Base-by-base conservation (phyloP, 1,284 basidiomycete species). In the Ceratobasidium sp. region DNA sequence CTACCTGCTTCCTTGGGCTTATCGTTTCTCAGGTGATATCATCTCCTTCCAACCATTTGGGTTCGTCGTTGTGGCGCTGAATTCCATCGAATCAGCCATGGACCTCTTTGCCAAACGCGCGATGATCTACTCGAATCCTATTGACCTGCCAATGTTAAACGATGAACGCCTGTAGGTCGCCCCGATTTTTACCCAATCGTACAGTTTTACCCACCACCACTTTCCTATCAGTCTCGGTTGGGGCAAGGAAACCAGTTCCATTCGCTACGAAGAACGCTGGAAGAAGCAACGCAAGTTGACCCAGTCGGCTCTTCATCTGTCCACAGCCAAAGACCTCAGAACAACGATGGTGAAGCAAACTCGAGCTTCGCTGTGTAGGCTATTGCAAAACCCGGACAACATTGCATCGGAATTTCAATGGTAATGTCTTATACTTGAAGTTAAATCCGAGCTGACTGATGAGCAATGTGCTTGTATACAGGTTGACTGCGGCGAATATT, bases 31-130 rank as follows among this genome's bases (percentile, higher is more conserved):
- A 73, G 70, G 70, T 27, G 57, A 60, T 38, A 64, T 73, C 46
- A 73, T 73, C 18, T 60, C 70, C 5, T 44, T 62, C n/a, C 50
- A 50, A 18, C 23, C 78, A n/a, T 23, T 65, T 10, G 79, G 79
- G 0, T 64, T 76, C 30, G 27, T 57, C 3, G 41, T 73, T 33
- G 55, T 80, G 57, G 73, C 78, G 30, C 35, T 80, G 60, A 79
- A 79, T 46, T 59, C 78, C 16, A 44, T 73, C 27, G 69, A 79
- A 38, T 55, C 75, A 23, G 77, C 75, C 0, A 64, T 38, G 20
- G 79, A 80, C 38, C 65, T 80, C 6, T 66, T 80, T 10, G 71
- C 66, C 8, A 79, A 78, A 55, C 18, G 77, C 44, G 59, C 74
- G 16, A 3, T 27, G 50, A 78, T 70, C 5, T 79, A 79, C 64